phyloP scores from a whole-genome alignment of 305 asterid species.

The Striga hermonthica region DNA sequence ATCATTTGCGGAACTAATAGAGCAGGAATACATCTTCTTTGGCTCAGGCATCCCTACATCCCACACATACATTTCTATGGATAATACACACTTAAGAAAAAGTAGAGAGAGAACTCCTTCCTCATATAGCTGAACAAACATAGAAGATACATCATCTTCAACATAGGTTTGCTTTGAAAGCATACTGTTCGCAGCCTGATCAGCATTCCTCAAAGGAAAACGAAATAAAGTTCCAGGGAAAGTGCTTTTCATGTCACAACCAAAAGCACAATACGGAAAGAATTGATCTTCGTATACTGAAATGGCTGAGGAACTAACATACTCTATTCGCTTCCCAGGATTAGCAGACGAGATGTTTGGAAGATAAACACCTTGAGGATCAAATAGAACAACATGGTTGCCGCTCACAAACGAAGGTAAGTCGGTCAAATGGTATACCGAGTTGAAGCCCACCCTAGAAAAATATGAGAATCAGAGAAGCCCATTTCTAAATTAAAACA shows the following conservation, averaged over 20 bases:
- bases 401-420: slow-evolving; percentile 97
- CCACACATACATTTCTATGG: slow-evolving; percentile 90
- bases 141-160: slow-evolving; percentile 78
- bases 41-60: slow-evolving; percentile 73
- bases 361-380: slow-evolving; percentile 93
- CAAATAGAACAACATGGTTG: slow-evolving; percentile 87
- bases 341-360: slow-evolving; percentile 81
- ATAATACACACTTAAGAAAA: slow-evolving; percentile 73
- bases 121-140: slow-evolving; percentile 77
- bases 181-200: slow-evolving; percentile 83
- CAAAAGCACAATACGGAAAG: slow-evolving; percentile 89
- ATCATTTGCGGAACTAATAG: slow-evolving; percentile 48
- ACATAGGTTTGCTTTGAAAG: slow-evolving; percentile 91
- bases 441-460: slow-evolving; percentile 98
- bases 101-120: slow-evolving; percentile 84
- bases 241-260: slow-evolving; percentile 90
- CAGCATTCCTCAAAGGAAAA: slow-evolving; percentile 89
- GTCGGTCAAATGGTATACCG: slow-evolving; percentile 96
- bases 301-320: slow-evolving; percentile 81
- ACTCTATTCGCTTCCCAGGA: slow-evolving; percentile 96
- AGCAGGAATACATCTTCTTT: slow-evolving; percentile 67
- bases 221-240: slow-evolving; percentile 94
- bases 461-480: slow-evolving; percentile 36
- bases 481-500: slow-evolving; percentile 28
- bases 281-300: slow-evolving; percentile 82